These are phyloP conservation scores for Bipolaris oryzae DNA, from an alignment of 2,329 filamentous ascomycete species.

Conservation along the genomic window DNA sequence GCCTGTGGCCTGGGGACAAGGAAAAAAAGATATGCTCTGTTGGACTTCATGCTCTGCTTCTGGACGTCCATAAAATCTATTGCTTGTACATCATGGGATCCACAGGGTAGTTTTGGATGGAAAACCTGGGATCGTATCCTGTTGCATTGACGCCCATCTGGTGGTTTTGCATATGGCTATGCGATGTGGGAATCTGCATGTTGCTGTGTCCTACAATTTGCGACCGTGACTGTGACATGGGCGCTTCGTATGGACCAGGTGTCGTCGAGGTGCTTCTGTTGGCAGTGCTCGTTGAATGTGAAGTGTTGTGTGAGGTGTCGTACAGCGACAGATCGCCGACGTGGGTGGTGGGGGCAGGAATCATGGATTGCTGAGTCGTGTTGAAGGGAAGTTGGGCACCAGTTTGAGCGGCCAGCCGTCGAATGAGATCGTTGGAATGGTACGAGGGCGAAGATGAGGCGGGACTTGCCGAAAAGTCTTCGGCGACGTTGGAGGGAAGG, in stretches of 20 bases:
- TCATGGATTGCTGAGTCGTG: slow-evolving; percentile 39
- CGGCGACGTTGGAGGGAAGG: slow-evolving; percentile 38
- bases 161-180: slow-evolving; percentile 39
- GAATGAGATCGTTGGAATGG: slow-evolving; percentile 43
- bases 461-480: slow-evolving; percentile 37
- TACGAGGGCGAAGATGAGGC: slow-evolving; percentile 38
- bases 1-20: slow-evolving; percentile 2
- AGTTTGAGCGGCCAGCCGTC: slow-evolving; percentile 44
- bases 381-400: slow-evolving; percentile 44
- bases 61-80: slow-evolving; percentile 9
- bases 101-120: slow-evolving; percentile 41
- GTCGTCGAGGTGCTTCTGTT: slow-evolving; percentile 43
- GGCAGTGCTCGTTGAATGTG: slow-evolving; percentile 42
- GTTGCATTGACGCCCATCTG: slow-evolving; percentile 38
- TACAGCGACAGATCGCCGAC: slow-evolving; percentile 46
- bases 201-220: slow-evolving; percentile 31
- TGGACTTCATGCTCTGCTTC: slow-evolving; percentile 6
- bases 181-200: slow-evolving; percentile 34
- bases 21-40: slow-evolving; percentile 3
- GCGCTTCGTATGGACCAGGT: slow-evolving; percentile 42
- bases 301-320: slow-evolving; percentile 39
- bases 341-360: slow-evolving; percentile 39
- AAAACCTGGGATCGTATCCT: slow-evolving; percentile 43
- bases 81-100: slow-evolving; percentile 47
- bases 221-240: slow-evolving; percentile 33